These are phyloP conservation scores for Trichoderma oligosporum DNA, from an alignment of 2,329 filamentous ascomycete species.

Conservation along the genomic window DNA sequence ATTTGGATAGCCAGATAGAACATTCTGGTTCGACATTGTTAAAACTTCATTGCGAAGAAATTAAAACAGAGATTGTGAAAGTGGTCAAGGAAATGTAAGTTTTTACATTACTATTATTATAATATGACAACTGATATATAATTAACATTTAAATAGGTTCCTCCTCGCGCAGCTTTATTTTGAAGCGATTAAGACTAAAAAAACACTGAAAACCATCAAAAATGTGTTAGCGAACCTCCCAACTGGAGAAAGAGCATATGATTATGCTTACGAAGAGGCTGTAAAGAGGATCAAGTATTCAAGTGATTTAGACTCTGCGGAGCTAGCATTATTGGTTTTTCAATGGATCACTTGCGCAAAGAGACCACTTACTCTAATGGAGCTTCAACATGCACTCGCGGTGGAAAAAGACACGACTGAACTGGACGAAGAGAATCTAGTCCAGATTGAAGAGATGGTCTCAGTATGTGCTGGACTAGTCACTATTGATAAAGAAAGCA, in stretches of 20 bases:
- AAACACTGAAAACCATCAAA: neutral
- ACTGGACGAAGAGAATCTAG: neutral
- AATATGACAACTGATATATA: neutral
- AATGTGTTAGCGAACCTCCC: neutral
- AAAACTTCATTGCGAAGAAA: too few species aligned
- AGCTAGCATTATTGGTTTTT: neutral
- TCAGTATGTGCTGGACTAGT: slow-evolving; percentile 1
- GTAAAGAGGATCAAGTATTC: neutral
- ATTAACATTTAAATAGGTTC: neutral
- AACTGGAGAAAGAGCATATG: neutral
- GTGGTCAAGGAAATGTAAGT: neutral
- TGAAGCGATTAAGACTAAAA: neutral
- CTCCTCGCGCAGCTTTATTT: neutral
- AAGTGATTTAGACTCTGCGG: neutral
- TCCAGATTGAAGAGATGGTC: neutral
- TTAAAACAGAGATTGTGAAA: neutral
- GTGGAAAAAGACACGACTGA: neutral
- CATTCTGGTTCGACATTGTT: too few species aligned
- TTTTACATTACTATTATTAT: neutral
- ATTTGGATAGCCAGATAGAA: neutral
- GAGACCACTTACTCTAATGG: rapidly evolving
- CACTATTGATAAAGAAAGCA: slow-evolving; percentile 1
- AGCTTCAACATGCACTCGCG: neutral
- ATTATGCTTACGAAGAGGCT: neutral
- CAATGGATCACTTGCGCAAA: neutral